Percentiles rank a stretch among this genome's conserved stretches.
Conservation (phyloP, 1,284 basidiomycete genomes). For the Ustilago hordei region DNA sequence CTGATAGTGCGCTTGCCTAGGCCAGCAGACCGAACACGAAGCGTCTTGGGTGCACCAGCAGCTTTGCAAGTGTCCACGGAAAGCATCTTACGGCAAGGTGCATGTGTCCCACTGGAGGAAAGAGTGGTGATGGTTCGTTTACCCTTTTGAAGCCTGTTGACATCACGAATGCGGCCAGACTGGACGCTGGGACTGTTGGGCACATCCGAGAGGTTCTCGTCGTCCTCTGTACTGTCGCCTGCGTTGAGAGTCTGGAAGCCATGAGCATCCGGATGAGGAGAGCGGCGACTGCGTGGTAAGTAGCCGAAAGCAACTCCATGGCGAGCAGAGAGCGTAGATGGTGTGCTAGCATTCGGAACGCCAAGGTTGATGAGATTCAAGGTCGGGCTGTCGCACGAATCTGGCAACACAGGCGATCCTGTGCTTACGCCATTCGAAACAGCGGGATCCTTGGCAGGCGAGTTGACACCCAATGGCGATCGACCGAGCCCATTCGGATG, state of each 20-base stretch:
- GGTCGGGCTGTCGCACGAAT: constrained; percentile 57
- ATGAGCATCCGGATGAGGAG: constrained; percentile 19
- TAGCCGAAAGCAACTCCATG: constrained; percentile 27
- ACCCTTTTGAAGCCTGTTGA: constrained; percentile 41
- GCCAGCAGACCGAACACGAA: constrained; percentile 45
- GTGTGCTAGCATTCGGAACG: constrained; percentile 38
- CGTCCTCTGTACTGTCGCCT: constrained; percentile 36
- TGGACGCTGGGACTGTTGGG: constrained; percentile 42
- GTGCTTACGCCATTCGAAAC: constrained; percentile 15
- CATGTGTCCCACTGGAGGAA: constrained; percentile 17
- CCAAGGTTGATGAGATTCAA: constrained; percentile 42
- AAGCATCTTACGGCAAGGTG: constrained; percentile 41
- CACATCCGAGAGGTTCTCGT: constrained; percentile 40
- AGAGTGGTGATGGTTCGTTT: constrained; percentile 36
- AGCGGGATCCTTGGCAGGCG: constrained; percentile 27
- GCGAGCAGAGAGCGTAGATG: constrained; percentile 23
- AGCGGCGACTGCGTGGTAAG: constrained; percentile 32
- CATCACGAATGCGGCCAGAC: constrained; percentile 41
- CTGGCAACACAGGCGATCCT: constrained; percentile 47
- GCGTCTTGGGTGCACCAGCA: constrained; percentile 34
- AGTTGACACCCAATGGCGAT: constrained; percentile 34
- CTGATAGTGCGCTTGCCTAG: constrained; percentile 49
- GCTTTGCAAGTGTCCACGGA: constrained; percentile 45
- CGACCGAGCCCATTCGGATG: constrained; percentile 26
- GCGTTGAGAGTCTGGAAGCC: constrained; percentile 12